Conservation (phyloP, 83 land plant genomes). For the Diphasiastrum complanatum region DNA sequence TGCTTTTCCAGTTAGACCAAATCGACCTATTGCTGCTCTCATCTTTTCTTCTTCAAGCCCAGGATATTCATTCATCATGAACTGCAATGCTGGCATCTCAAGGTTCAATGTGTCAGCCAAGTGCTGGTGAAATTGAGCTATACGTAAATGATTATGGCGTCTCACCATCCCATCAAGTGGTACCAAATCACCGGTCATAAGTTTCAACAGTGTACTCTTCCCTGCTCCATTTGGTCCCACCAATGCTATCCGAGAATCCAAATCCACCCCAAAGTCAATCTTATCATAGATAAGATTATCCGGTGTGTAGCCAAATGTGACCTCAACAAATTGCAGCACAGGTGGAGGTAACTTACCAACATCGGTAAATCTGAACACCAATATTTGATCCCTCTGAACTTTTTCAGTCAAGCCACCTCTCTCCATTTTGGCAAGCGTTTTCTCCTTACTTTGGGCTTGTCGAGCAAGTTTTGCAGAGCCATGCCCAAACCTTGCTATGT, state of each 20-base stretch:
- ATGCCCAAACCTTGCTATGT: slow-evolving; percentile 94
- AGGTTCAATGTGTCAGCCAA: slow-evolving; percentile 70
- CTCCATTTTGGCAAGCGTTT: slow-evolving; percentile 94
- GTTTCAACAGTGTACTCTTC: slow-evolving; percentile 84
- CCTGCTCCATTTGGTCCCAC: slow-evolving; percentile 98
- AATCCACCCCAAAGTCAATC: slow-evolving; percentile 85
- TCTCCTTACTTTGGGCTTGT: slow-evolving; percentile 97
- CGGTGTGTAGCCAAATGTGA: slow-evolving; percentile 84
- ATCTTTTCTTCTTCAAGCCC: slow-evolving; percentile 92
- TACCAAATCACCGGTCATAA: slow-evolving; percentile 82
- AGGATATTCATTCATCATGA: slow-evolving; percentile 80
- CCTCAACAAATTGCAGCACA: slow-evolving; percentile 86
- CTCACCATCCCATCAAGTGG: slow-evolving; percentile 91
- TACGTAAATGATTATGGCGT: slow-evolving; percentile 85
- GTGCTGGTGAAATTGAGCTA: slow-evolving; percentile 92
- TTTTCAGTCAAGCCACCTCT: slow-evolving; percentile 88
- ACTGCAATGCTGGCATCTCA: slow-evolving; percentile 70
- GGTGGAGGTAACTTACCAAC: slow-evolving; percentile 96
- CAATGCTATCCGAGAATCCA: slow-evolving; percentile 79
- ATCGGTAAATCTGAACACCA: slow-evolving; percentile 76
- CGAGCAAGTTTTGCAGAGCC: slow-evolving; percentile 95
- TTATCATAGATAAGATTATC: slow-evolving; percentile 75
- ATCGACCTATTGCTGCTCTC: slow-evolving; percentile 79
- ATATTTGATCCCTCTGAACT: slow-evolving; percentile 63
- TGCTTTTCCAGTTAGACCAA: slow-evolving; percentile 85